Evolutionary conservation across 352 stramenopile genomes (phyloP), one percentile per base, ranked within the genome.

Genomic region (Phytophthora citricola): DNA sequence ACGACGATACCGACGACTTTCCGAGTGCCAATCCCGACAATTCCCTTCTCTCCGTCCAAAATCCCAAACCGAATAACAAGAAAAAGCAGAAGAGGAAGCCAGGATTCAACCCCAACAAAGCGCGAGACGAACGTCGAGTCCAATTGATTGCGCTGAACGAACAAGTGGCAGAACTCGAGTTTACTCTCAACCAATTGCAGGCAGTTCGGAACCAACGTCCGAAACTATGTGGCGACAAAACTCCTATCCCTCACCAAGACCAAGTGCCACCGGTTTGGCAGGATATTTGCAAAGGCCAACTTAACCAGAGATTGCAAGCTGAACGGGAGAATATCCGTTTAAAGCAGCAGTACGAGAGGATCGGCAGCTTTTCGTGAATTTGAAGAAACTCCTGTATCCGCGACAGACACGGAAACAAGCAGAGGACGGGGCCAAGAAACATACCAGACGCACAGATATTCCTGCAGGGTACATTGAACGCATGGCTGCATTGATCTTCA

Each of bases 331-430:
- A 80, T 43, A 7, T 56, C 11, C 59, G 51, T 9, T 66, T 80
- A n/a, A 80, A 80, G 46, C 51, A 63, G 24, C 55, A 66, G 39
- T 60, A 63, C 22, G 63, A 77, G 26, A 56, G 40, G 63, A 78
- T 48, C 51, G 63, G 11, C 58, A 69, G 22, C 49, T 77, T 7
- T 56, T 63, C 10, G 44, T 59, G 31, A 69, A 56, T 39, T 49
- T 80, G 6, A 46, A 70, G 44, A 76, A 74, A 51, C 29, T 75
- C 1, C 50, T 75, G 4, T 62, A 59, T 20, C 56, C 51, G 1
- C 63, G 61, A 14, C 40, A 53, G 11, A 26, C 49, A 29, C 39
- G 14, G 11, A 51, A 20, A 11, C 24, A 49, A 14, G 14, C 39
- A n/a, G 29, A 47, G 4, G 12, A 47, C 5, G 47, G 47, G 27